Evolutionary conservation across 1,139 yeast genomes (phyloP), one percentile per base, ranked within the genome.

Genomic region (Diutina neorugosa): DNA sequence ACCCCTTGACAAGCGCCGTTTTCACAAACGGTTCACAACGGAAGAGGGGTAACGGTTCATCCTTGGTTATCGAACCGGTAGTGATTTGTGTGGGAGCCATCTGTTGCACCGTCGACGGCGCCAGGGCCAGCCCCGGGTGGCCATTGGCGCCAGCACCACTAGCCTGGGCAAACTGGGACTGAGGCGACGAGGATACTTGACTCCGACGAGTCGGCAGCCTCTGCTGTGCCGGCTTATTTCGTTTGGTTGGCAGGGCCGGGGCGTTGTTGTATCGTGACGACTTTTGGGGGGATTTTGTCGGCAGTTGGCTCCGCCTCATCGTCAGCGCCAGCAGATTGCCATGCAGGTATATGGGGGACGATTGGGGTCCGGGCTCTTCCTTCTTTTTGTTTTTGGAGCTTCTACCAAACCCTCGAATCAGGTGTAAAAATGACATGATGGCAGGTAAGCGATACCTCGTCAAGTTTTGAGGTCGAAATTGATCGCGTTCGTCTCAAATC

Each of bases 1-100:
- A 87, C n/a, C 99, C 99, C 63, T 93, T 93, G 40, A 94, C 98
- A 51, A 93, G 73, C 0, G 98, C 96, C 0, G 97, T 88, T 57
- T 91, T 84, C 5, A 91, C 94, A 67, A 87, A 94, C 14, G 98
- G 98, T 60, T 91, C 96, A 64, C 95, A 85, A 61, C 93, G 67
- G 64, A 90, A 93, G 52, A 86, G 73, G 11, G 91, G 95, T 53
- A 69, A 52, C 12, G 53, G 44, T 64, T 19, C 56, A 14, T 55
- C 56, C 44, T 49, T 20, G 20, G 16, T 14, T 52, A 41, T 19
- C 20, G 23, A 20, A 18, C 43, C 46, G 52, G 23, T 23, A 44
- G 34, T 54, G 18, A 46, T 27, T 44, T 52, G 58, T 16, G 44
- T 56, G 44, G 52, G 58, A 16, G 53, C 56, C 51, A 27, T n/a